These are phyloP conservation scores for Dactylellina cionopaga DNA, from an alignment of 2,329 filamentous ascomycete species.

Conservation along the genomic window DNA sequence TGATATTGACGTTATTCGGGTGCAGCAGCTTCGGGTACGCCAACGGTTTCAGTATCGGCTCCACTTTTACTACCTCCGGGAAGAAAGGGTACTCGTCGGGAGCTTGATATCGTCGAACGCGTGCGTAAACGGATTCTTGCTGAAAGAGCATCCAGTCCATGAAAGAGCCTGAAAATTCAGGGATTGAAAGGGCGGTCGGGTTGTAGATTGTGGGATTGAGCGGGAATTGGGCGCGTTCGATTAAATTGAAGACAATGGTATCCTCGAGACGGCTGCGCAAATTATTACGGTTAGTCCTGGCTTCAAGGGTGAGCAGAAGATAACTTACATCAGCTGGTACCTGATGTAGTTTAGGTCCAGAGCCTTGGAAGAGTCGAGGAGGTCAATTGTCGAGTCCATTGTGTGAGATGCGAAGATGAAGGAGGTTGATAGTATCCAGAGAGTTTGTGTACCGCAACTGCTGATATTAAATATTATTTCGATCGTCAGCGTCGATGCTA, in stretches of 20 bases:
- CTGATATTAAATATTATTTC: background rate
- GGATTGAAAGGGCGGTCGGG: slow-evolving; percentile 81
- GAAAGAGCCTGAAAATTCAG: slow-evolving; percentile 74
- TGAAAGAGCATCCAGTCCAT: slow-evolving; percentile 93
- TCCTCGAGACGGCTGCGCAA: slow-evolving; percentile 85
- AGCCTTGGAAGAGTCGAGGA: slow-evolving; percentile 83
- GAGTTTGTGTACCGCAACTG: background rate
- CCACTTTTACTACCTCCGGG: slow-evolving; percentile 75
- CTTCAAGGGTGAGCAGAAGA: slow-evolving; percentile 2
- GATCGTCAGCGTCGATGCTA: background rate
- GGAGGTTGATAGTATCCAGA: background rate
- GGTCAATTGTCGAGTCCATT: slow-evolving; percentile 92
- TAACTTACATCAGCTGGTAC: slow-evolving; percentile 84
- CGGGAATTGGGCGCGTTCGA: slow-evolving; percentile 97
- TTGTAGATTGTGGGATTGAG: slow-evolving; percentile 88
- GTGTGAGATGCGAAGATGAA: slow-evolving; percentile 52
- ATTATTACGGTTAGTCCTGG: slow-evolving; percentile 28
- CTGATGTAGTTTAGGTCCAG: slow-evolving; percentile 91
- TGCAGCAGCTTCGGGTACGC: slow-evolving; percentile 89
- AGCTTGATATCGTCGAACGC: slow-evolving; percentile 92
- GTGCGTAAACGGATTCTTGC: slow-evolving; percentile 89
- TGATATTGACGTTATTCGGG: slow-evolving; percentile 88
- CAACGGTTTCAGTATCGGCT: slow-evolving; percentile 85
- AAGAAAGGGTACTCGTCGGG: slow-evolving; percentile 99
- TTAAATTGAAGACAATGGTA: slow-evolving; percentile 95